phyloP scores from a whole-genome alignment of 257 asterid genomes.

The Fraxinus anomala region DNA sequence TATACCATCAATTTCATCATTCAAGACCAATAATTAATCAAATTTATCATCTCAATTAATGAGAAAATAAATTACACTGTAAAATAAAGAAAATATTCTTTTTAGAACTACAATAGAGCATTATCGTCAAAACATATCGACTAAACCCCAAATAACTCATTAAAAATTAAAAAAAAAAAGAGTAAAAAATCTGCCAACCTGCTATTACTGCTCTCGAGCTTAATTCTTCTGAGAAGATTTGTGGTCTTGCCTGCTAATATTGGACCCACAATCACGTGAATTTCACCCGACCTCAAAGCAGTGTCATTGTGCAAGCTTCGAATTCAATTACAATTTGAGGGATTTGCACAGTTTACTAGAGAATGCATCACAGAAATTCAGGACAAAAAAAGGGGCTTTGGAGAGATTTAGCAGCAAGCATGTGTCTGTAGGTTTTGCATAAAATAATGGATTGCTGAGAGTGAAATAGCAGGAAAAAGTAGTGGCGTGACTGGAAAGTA shows the following conservation, averaged over 20 bases:
- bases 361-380: constrained; percentile 26
- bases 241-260: constrained; percentile 96
- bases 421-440: constrained; percentile 8
- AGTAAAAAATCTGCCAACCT: constrained; percentile 52
- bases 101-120: constrained; percentile 1
- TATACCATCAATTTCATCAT: constrained; percentile 15
- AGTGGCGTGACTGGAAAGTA: constrained; percentile 39
- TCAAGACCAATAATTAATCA: constrained; percentile 23
- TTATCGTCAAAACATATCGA: neutral
- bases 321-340: constrained; percentile 33
- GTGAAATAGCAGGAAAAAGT: constrained; percentile 34
- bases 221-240: constrained; percentile 76
- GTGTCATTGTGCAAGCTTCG: constrained; percentile 38
- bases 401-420: constrained; percentile 19
- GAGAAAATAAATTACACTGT: constrained; percentile 1
- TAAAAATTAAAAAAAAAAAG: neutral
- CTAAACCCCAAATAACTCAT: neutral
- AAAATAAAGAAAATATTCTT: constrained; percentile 3
- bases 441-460: constrained; percentile 35
- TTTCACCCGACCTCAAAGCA: constrained; percentile 54
- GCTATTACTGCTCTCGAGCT: constrained; percentile 69
- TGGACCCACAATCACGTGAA: constrained; percentile 92
- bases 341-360: constrained; percentile 37
- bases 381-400: constrained; percentile 16
- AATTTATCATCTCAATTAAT: neutral